phyloP scores from a whole-genome alignment of 805 yeast genomes.

The Blastobotrys attinorum region DNA sequence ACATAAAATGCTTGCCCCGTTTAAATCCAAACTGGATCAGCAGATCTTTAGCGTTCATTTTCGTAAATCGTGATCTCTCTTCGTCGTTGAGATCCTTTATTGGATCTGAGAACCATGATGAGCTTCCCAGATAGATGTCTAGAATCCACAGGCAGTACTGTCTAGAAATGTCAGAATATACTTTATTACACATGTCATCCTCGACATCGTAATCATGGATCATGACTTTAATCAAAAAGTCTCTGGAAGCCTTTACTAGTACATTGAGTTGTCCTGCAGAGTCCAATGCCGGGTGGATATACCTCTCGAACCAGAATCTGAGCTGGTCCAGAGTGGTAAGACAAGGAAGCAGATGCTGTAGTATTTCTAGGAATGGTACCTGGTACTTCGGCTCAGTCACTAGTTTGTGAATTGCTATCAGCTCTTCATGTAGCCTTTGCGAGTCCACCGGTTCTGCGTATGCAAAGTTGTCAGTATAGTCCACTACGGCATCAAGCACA shows the following conservation, averaged over 20 bases:
- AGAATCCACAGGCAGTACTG: constrained; percentile 19
- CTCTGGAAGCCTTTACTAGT: constrained; percentile 29
- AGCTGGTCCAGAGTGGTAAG: constrained; percentile 26
- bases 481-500: background rate
- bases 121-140: constrained; percentile 19
- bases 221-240: constrained; percentile 25
- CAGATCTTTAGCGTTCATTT: constrained; percentile 36
- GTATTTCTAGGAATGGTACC: constrained; percentile 24
- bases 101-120: constrained; percentile 5
- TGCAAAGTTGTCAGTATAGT: background rate
- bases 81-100: constrained; percentile 24
- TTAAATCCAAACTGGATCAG: constrained; percentile 38
- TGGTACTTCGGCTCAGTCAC: constrained; percentile 15
- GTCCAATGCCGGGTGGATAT: constrained; percentile 45
- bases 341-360: constrained; percentile 26
- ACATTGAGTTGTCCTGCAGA: constrained; percentile 46
- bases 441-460: constrained; percentile 19
- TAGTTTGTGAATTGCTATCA: constrained; percentile 20
- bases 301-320: constrained; percentile 42
- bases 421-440: constrained; percentile 29
- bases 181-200: constrained; percentile 7
- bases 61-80: constrained; percentile 44
- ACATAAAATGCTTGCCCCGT: constrained; percentile 33
- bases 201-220: constrained; percentile 19
- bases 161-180: constrained; percentile 18